Base-by-base conservation (phyloP, 2,329 filamentous ascomycete genomes). In the Grosmannia penicillata region DNA sequence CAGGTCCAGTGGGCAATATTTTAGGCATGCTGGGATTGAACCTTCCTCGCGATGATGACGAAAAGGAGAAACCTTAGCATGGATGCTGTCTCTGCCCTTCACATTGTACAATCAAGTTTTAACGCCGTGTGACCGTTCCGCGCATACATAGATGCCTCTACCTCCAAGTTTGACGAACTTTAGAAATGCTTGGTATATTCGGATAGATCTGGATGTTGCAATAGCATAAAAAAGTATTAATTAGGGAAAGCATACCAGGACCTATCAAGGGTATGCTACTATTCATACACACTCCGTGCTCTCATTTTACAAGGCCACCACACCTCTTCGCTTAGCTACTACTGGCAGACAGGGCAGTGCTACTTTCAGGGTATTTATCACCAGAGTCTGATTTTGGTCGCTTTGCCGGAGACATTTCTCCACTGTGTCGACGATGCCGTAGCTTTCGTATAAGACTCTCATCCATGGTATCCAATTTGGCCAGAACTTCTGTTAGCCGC, bases 1-100 rank as follows among this genome's bases (percentile, higher is more conserved):
- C 84, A 24, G 91, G 91, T 0, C 91, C 91, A 1, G 82, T 82
- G 3, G 78, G 87, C 1, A 96, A 95, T 53, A 63, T 98, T 43
- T 68, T 98, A 51, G 79, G 78, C 7, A 71, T 93, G 60, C 81
- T 96, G 78, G 86, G 86, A 1, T 65, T 95, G 47, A 69, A 73
- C 29, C 63, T 95, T 42, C 89, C 89, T 0, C 69, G 82, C 43
- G 85, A 45, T n/a, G 36, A 38, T 0, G 47, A 51, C 3, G 51
- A 53, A 5, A 43, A 51, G 9, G 45, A 53, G 4, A 36, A 41
- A n/a, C n/a, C n/a, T n/a, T n/a, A n/a, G n/a, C n/a, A n/a, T n/a
- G n/a, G n/a, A n/a, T n/a, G n/a, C n/a, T n/a, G n/a, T n/a, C n/a
- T n/a, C n/a, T n/a, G n/a, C n/a, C n/a, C n/a, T n/a, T n/a, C n/a